Base-by-base conservation (phyloP, 1,284 basidiomycete species). In the Vanrija pseudolonga region DNA sequence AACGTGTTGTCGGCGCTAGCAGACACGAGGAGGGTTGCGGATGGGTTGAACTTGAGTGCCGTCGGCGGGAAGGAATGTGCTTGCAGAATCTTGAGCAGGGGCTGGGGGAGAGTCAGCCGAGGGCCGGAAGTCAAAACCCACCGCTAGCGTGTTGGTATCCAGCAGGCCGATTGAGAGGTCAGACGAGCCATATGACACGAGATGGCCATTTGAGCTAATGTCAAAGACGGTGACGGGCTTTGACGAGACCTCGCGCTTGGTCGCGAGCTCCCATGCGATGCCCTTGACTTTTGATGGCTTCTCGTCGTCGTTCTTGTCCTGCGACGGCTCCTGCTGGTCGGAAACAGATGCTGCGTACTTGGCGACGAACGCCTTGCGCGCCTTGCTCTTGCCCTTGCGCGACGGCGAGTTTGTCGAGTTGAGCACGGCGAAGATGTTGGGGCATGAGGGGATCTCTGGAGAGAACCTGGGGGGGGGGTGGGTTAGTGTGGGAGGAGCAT, bases 21-120 rank as follows among this genome's bases (percentile, higher is more conserved):
- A 6, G 90, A 92, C 20, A 93, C 82, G n/a, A 98, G 82, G n/a
- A 94, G 64, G 18, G 80, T 84, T 15, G 87, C 87, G 5, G 84
- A 80, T 0, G 91, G 88, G 70, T 88, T 94, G 79, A 98, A 98
- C 54, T 83, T 83, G 53, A 98, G 77, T 1, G 88, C 86, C 0
- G 95, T 98, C 2, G 91, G 85, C 3, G 96, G 91, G 73, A 98
- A 95, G 60, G 93, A 90, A 74, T 98, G 96, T 0, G 94, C 89
- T 72, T 91, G 89, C 46, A 97, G 80, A 57, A 98, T 94, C 32
- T 86, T 86, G 32, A 91, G 77, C 9, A 94, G 75, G 0, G 93
- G 91, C 91, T 96, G 62, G 7, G 62, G 7, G 12, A 20, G 11
- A 41, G 45, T 52, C 9, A 49, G 55, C 18, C n/a, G n/a, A n/a